Conservation (phyloP, 1,139 yeast species). For the Debaryomyces fabryi region DNA sequence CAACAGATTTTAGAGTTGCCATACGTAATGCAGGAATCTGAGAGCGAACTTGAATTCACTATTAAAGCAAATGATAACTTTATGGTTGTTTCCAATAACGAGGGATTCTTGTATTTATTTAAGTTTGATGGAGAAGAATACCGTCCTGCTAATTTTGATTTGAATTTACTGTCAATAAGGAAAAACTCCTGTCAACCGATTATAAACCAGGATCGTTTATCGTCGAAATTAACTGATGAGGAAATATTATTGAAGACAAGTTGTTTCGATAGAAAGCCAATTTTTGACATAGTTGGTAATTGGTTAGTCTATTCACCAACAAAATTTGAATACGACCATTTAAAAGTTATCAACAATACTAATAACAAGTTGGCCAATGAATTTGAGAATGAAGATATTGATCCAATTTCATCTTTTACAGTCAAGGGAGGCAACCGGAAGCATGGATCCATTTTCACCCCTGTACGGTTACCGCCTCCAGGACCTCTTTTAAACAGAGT, state of each 20-base stretch:
- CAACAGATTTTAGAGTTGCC: slow-evolving; percentile 4
- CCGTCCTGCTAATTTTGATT: slow-evolving; percentile 23
- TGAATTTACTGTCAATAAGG: slow-evolving; percentile 23
- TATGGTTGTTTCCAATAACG: slow-evolving; percentile 25
- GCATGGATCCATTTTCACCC: slow-evolving; percentile 31
- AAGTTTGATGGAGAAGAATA: slow-evolving; percentile 11
- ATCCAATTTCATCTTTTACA: slow-evolving; percentile 16
- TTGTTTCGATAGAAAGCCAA: slow-evolving; percentile 39
- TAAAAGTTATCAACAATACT: slow-evolving; percentile 25
- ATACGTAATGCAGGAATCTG: slow-evolving; percentile 4
- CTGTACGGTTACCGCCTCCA: slow-evolving; percentile 49
- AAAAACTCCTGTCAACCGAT: slow-evolving; percentile 31
- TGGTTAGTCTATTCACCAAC: slow-evolving; percentile 55
- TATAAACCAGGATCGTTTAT: slow-evolving; percentile 18
- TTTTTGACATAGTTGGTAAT: slow-evolving; percentile 54
- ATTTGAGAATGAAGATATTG: slow-evolving; percentile 11
- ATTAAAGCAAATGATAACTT: slow-evolving; percentile 27
- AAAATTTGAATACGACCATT: slow-evolving; percentile 35
- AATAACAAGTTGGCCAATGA: slow-evolving; percentile 6
- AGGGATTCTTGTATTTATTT: slow-evolving; percentile 28
- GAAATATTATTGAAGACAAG: slow-evolving; percentile 37
- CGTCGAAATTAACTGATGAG: slow-evolving; percentile 20
- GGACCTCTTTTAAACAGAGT: slow-evolving; percentile 50
- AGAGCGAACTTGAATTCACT: slow-evolving; percentile 14
- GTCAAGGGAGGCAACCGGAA: slow-evolving; percentile 3